These are phyloP conservation scores for Torulaspora delbrueckii DNA, from an alignment of 805 yeast species.

Conservation along the genomic window DNA sequence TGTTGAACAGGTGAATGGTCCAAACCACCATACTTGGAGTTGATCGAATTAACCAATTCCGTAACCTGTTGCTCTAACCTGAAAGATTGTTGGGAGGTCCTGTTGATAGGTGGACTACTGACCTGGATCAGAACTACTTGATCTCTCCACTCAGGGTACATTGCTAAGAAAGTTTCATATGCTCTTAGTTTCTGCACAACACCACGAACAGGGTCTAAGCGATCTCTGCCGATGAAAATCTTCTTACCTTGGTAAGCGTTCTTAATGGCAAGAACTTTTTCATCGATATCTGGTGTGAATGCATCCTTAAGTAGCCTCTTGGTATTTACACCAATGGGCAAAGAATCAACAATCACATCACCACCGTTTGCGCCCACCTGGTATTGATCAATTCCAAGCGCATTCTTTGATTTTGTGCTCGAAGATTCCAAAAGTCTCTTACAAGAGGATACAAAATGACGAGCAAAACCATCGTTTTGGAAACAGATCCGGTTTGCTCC, in stretches of 20 bases:
- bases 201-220: constrained; percentile 88
- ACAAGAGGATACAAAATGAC: constrained; percentile 89
- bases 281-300: constrained; percentile 45
- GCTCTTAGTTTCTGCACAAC: constrained; percentile 91
- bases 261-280: constrained; percentile 60
- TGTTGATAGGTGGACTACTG: constrained; percentile 55
- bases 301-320: constrained; percentile 58
- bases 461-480: constrained; percentile 78
- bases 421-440: constrained; percentile 84
- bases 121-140: constrained; percentile 89
- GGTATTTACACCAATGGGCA: constrained; percentile 89
- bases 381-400: constrained; percentile 31
- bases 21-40: constrained; percentile 76
- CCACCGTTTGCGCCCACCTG: constrained; percentile 67
- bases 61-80: constrained; percentile 74
- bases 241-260: constrained; percentile 60
- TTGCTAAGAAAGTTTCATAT: constrained; percentile 76
- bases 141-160: constrained; percentile 90
- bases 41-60: constrained; percentile 77
- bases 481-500: constrained; percentile 85
- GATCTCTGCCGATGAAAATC: constrained; percentile 88
- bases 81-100: constrained; percentile 40
- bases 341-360: constrained; percentile 62
- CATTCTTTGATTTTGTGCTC: constrained; percentile 37
- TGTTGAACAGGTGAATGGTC: constrained; percentile 87